Base-by-base conservation (phyloP, 2,329 filamentous ascomycete genomes). In the Stagonosporopsis tanaceti region DNA sequence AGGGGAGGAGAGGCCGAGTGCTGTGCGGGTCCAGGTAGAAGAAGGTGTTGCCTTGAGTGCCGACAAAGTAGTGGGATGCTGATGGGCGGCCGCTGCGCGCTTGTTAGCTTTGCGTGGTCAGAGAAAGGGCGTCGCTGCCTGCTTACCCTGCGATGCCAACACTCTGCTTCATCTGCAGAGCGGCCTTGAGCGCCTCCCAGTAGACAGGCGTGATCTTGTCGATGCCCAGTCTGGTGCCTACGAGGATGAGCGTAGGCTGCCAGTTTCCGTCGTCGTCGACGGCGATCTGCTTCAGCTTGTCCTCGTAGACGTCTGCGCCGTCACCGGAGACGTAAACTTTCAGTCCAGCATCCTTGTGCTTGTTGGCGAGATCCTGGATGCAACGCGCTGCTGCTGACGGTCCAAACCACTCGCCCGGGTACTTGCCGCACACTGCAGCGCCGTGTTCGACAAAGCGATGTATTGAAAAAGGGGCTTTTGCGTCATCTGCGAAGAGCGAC, bases 321-420 rank as follows among this genome's bases (percentile, higher is more conserved):
- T 97, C 93, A 7, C 91, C 92, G 0, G 93, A 96, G 2, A 93
- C 88, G 70, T 98, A 98, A 9, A 98, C 92, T 41, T 88, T 86
- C 12, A 98, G 79, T 1, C 82, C 84, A 4, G 85, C 81, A 46
- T 87, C 81, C 50, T 81, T 76, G 63, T 89, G 84, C 59, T 86
- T 82, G 58, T 89, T 89, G 24, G 88, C 87, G 35, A 99, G 81
- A 20, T 91, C 91, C 75, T 95, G 89, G 65, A 99, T 97, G 76
- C 95, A 98, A 54, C 89, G 87, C 44, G 95, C 93, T 9, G 95
- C 96, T 6, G 95, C 95, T 17, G 93, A 97, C n/a, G 95, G 95
- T 0, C 95, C 95, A 78, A 99, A 99, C 95, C 95, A 99, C 78
- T 98, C 92, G 35, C 95, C 95, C 0, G 95, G 95, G 70, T 96